phyloP scores from a whole-genome alignment of 306 rosid species.

The Sesbania bispinosa region DNA sequence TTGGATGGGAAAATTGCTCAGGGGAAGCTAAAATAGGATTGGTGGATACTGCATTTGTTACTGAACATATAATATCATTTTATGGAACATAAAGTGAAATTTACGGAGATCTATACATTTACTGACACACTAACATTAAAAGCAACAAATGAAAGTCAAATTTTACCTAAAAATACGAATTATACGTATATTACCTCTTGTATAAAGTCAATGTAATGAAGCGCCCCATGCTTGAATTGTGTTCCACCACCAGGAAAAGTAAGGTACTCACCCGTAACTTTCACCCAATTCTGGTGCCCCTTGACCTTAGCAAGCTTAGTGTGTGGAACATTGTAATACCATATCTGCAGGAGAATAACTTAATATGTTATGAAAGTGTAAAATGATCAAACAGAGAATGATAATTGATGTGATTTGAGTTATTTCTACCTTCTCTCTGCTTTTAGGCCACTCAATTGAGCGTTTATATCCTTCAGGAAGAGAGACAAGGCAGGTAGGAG shows the following conservation, averaged over 20 bases:
- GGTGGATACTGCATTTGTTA: too few species aligned
- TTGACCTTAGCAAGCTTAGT: constrained; percentile 83
- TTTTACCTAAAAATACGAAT: background rate
- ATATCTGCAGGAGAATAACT: constrained; percentile 61
- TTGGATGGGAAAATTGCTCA: too few species aligned
- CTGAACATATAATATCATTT: too few species aligned
- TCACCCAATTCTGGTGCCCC: constrained; percentile 99
- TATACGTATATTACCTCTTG: constrained; percentile 54
- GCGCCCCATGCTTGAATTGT: constrained; percentile 97
- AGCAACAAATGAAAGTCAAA: constrained; percentile 5
- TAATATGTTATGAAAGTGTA: constrained; percentile 21
- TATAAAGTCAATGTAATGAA: constrained; percentile 94
- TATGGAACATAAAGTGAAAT: too few species aligned
- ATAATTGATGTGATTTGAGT: constrained; percentile 1
- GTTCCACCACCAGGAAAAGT: constrained; percentile 99
- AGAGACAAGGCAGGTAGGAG: constrained; percentile 93
- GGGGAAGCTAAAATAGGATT: too few species aligned
- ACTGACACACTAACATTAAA: background rate
- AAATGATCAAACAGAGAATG: background rate
- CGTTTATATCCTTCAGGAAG: constrained; percentile 85
- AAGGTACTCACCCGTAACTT: constrained; percentile 83
- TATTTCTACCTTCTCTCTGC: constrained; percentile 84
- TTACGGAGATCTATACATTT: too few species aligned
- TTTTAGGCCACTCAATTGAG: constrained; percentile 82
- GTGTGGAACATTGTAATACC: constrained; percentile 96